phyloP scores from a whole-genome alignment of 768 basidiomycete species.

The Pisolithus orientalis region DNA sequence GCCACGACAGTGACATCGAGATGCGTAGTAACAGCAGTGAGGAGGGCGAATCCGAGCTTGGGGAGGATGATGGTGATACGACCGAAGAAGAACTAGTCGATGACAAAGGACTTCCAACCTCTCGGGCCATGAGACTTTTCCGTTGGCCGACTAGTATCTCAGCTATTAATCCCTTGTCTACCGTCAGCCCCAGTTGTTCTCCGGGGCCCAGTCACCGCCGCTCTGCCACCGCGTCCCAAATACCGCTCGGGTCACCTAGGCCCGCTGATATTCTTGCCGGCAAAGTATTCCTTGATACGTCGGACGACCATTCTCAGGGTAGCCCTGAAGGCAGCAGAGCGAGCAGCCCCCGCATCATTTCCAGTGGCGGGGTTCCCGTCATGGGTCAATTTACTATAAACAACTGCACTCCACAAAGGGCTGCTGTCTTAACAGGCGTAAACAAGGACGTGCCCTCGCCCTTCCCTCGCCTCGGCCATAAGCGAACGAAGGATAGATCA shows the following conservation, averaged over 20 bases:
- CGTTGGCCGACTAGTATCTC: slow-evolving; percentile 55
- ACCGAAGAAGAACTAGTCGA: slow-evolving; percentile 85
- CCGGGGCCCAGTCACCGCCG: slow-evolving; percentile 33
- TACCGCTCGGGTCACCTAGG: slow-evolving; percentile 40
- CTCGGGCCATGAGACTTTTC: slow-evolving; percentile 70
- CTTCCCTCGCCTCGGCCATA: slow-evolving; percentile 18
- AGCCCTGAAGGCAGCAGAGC: slow-evolving; percentile 29
- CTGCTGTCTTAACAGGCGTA: slow-evolving; percentile 22
- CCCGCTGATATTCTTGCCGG: slow-evolving; percentile 68
- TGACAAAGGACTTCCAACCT: slow-evolving; percentile 63
- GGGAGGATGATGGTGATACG: slow-evolving; percentile 62
- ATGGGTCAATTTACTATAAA: slow-evolving; percentile 35
- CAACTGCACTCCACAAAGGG: slow-evolving; percentile 10
- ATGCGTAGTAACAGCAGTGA: slow-evolving; percentile 38
- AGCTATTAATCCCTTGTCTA: slow-evolving; percentile 71
- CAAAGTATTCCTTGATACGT: slow-evolving; percentile 45
- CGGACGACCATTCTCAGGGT: slow-evolving; percentile 37
- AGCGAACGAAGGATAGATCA: slow-evolving; percentile 20
- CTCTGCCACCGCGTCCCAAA: slow-evolving; percentile 20
- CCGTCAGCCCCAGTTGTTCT: slow-evolving; percentile 52
- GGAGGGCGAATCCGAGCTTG: slow-evolving; percentile 43
- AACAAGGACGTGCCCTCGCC: slow-evolving; percentile 30
- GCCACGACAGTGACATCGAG: slow-evolving; percentile 47
- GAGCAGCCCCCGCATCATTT: slow-evolving; percentile 12
- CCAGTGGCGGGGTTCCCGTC: slow-evolving; percentile 19